Percentiles rank a stretch among this genome's conserved stretches.
These are phyloP conservation scores for Eimeria sp. DNA, from an alignment of 169 alveolate genomes.

Conservation along the genomic window DNA sequence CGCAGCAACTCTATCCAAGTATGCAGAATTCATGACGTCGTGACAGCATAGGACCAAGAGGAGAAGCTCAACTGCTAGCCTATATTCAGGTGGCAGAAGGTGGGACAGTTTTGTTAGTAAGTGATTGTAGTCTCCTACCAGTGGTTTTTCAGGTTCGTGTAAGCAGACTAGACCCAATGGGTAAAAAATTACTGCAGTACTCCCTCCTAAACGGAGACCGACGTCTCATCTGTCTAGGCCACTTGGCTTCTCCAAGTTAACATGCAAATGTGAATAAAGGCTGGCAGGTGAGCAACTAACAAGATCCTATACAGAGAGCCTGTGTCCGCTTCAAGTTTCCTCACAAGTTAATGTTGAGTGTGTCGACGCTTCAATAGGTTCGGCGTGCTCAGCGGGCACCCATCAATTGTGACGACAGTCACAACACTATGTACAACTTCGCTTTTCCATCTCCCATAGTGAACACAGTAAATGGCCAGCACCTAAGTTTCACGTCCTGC, in stretches of 20 bases:
- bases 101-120: too few species aligned
- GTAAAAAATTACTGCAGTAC: too few species aligned
- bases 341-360: background rate
- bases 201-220: too few species aligned
- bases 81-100: background rate
- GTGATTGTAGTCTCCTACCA: too few species aligned
- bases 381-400: background rate
- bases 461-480: background rate
- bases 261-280: background rate
- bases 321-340: background rate
- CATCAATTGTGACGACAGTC: background rate
- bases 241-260: too few species aligned
- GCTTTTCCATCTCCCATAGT: background rate
- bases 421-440: background rate
- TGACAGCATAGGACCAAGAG: too few species aligned
- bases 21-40: too few species aligned
- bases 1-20: background rate
- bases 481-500: background rate
- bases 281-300: background rate
- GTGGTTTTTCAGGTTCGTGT: too few species aligned
- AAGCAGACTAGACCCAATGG: too few species aligned
- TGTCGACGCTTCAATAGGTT: background rate
- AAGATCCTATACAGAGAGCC: background rate
- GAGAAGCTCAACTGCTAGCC: background rate
- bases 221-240: too few species aligned